These are phyloP conservation scores for Talaromyces sp. DNA, from an alignment of 2,329 filamentous ascomycete species.

Conservation along the genomic window DNA sequence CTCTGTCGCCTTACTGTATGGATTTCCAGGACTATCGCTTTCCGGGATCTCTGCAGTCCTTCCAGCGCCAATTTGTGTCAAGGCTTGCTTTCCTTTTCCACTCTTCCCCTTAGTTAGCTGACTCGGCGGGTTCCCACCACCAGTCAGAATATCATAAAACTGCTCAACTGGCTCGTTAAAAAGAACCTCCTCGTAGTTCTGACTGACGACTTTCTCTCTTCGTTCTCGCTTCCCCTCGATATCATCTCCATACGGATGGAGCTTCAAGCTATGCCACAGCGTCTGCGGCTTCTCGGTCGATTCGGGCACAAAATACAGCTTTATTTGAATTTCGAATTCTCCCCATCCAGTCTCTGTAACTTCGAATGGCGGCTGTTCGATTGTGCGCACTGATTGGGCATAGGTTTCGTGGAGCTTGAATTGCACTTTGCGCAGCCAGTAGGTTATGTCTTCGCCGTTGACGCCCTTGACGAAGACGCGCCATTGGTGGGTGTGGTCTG, in stretches of 20 bases:
- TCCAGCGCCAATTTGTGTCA: slow-evolving; percentile 51
- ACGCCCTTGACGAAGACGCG: slow-evolving; percentile 88
- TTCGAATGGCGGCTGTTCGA: slow-evolving; percentile 77
- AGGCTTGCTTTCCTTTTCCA: slow-evolving; percentile 50
- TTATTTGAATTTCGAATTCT: slow-evolving; percentile 94
- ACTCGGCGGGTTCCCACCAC: slow-evolving; percentile 51
- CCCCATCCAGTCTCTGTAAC: slow-evolving; percentile 95
- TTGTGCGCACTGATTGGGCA: slow-evolving; percentile 79
- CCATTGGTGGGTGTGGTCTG: slow-evolving; percentile 96
- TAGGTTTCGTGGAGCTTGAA: slow-evolving; percentile 99
- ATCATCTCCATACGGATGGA: slow-evolving; percentile 81
- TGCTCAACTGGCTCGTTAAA: slow-evolving; percentile 96
- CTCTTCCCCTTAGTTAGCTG: slow-evolving; percentile 56
- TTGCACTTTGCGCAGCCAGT: slow-evolving; percentile 94
- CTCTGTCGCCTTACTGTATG: slow-evolving; percentile 71
- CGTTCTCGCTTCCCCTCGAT: slow-evolving; percentile 69
- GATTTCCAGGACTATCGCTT: slow-evolving; percentile 62
- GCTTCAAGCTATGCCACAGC: slow-evolving; percentile 85
- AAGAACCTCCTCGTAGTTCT: slow-evolving; percentile 88
- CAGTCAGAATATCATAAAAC: slow-evolving; percentile 83
- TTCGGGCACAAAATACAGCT: slow-evolving; percentile 86
- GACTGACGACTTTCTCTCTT: slow-evolving; percentile 65
- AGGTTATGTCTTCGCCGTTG: slow-evolving; percentile 84
- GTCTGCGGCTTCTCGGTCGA: slow-evolving; percentile 91
- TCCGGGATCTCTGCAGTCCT: slow-evolving; percentile 73